phyloP scores from a whole-genome alignment of 2,329 filamentous ascomycete genomes.

The Microsporum canis region DNA sequence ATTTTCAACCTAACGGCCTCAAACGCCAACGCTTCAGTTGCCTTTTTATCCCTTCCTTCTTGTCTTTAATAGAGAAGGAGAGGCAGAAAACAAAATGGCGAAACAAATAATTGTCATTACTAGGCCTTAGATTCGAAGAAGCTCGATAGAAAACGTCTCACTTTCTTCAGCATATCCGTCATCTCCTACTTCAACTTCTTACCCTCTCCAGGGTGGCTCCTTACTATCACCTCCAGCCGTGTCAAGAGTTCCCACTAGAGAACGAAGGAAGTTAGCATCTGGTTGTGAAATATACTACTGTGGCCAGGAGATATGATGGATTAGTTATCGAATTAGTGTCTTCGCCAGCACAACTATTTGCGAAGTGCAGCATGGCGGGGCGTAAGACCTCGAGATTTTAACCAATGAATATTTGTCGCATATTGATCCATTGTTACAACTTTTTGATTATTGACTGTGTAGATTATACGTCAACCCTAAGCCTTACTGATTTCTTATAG shows the following conservation, averaged over 20 bases:
- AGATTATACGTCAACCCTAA: background rate
- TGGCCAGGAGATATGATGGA: too few relatives aligned
- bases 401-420: background rate
- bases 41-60: background rate
- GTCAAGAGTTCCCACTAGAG: background rate
- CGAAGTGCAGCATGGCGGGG: background rate
- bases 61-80: background rate
- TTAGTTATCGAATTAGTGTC: background rate
- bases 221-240: background rate
- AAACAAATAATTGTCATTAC: too few relatives aligned
- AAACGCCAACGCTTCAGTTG: background rate
- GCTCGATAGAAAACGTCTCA: background rate
- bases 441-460: background rate
- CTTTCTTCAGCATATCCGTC: background rate
- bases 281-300: background rate
- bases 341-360: background rate
- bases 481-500: background rate
- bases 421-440: background rate
- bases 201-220: background rate
- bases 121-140: background rate
- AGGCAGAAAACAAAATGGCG: too few relatives aligned
- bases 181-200: background rate
- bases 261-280: background rate
- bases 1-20: too few relatives aligned
- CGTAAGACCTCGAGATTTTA: background rate